A percentile compares a stretch with the other conserved stretches of the same genome.
phyloP scores from a whole-genome alignment of 2,329 filamentous ascomycete genomes.

The Neonectria coccinea region DNA sequence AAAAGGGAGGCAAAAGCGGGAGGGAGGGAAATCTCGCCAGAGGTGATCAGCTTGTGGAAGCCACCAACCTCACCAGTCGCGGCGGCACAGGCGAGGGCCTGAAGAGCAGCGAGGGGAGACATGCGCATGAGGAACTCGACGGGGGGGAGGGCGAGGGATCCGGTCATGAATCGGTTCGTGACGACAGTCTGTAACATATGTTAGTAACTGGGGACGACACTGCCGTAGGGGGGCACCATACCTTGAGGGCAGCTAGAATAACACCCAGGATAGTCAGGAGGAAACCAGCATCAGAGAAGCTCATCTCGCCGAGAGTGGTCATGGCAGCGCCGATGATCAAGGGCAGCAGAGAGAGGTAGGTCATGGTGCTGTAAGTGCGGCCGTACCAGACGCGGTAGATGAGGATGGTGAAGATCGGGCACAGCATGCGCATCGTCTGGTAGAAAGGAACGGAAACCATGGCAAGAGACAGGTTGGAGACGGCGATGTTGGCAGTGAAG shows the following conservation, averaged over 20 bases:
- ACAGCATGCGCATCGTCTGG: slow-evolving; percentile 72
- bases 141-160: slow-evolving; percentile 66
- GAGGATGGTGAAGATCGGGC: slow-evolving; percentile 70
- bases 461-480: slow-evolving; percentile 71
- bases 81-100: slow-evolving; percentile 64
- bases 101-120: slow-evolving; percentile 69
- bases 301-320: slow-evolving; percentile 72
- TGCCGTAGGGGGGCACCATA: slow-evolving; percentile 37
- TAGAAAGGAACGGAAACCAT: slow-evolving; percentile 75
- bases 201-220: slow-evolving; percentile 31
- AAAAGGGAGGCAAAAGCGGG: slow-evolving; percentile 57
- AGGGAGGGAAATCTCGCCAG: slow-evolving; percentile 51
- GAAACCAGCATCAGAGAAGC: slow-evolving; percentile 69
- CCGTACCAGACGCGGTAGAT: slow-evolving; percentile 69
- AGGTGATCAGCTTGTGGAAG: slow-evolving; percentile 53
- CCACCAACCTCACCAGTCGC: slow-evolving; percentile 64
- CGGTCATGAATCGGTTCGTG: slow-evolving; percentile 74
- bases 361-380: slow-evolving; percentile 65
- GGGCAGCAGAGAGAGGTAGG: slow-evolving; percentile 71
- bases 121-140: slow-evolving; percentile 72
- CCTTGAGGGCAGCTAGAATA: slow-evolving; percentile 66
- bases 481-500: slow-evolving; percentile 73
- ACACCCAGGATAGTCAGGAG: slow-evolving; percentile 66
- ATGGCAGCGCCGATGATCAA: slow-evolving; percentile 70
- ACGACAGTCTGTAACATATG: slow-evolving; percentile 62